Evolutionary conservation across 345 rosid genomes (phyloP), one percentile per base, ranked within the genome.

Genomic region (Aquilaria yunnanensis): DNA sequence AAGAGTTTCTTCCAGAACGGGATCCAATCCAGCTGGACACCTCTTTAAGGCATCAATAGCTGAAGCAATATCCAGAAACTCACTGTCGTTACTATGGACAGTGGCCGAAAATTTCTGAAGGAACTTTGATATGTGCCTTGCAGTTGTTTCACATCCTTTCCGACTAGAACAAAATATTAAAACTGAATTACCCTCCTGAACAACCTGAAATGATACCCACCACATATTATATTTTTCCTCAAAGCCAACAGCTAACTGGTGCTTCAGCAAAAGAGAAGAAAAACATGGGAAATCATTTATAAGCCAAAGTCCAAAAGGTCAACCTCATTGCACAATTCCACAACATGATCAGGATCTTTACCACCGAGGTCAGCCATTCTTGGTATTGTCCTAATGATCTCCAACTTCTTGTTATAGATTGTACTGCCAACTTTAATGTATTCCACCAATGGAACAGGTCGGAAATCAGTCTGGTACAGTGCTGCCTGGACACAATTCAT

Each of bases 81-180:
- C 92, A 51, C 82, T 63, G 47, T 77, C 65, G 61, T 76, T 78
- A 69, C 72, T 75, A 70, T 68, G 85, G 47, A 67, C 34, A 48
- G 64, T 76, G 46, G 71, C 34, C 30, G 83, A 70, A 65, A 77
- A 76, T 67, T 83, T 86, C 84, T 81, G 82, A 68, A 93, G 78
- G 76, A 81, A 86, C 73, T 84, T 90, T 50, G 97, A 65, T 33
- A 90, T 78, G 67, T 93, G 98, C 74, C 78, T 83, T 60, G 98
- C 97, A 70, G 97, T 93, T 77, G 97, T 87, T 80, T 93, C 97
- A 47, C 98, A 93, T 80, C 98, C 97, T 78, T 93, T 93, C 59
- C 98, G 90, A 77, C 90, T 90, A 48, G 98, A 90, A 75, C 98
- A 93, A 79, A 93, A 93, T 76, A 90, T 88, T 70, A 93, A 75